Evolutionary conservation across 768 basidiomycete species (phyloP).

Genomic region (Trametes cubensis): DNA sequence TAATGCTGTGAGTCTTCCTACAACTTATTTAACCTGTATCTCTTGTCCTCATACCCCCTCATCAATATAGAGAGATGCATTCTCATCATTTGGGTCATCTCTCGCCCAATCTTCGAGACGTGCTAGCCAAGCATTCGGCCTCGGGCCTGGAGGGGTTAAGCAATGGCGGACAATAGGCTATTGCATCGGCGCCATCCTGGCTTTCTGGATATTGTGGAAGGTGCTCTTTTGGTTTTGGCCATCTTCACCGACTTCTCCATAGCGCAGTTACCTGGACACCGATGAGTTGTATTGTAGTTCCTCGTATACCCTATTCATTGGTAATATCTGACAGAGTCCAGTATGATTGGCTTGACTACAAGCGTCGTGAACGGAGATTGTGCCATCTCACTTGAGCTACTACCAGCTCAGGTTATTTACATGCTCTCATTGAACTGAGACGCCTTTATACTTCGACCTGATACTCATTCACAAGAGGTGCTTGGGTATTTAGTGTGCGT

Average conservation of each 20-base stretch:
- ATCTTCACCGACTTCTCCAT: constrained; percentile 8
- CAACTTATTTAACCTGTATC: background rate
- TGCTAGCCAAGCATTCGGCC: constrained; percentile 74
- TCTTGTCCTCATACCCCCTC: background rate
- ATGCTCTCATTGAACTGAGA: too few species aligned
- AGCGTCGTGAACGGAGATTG: too few species aligned
- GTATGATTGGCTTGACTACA: too few species aligned
- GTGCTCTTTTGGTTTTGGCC: constrained; percentile 32
- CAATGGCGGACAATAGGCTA: constrained; percentile 69
- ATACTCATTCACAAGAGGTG: too few species aligned
- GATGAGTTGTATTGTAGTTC: background rate
- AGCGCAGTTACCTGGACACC: background rate
- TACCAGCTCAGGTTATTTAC: too few species aligned
- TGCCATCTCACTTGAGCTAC: too few species aligned
- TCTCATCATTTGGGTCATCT: constrained; percentile 63
- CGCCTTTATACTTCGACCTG: too few species aligned
- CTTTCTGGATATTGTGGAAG: constrained; percentile 33
- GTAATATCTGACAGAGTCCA: background rate
- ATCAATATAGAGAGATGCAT: constrained; percentile 57
- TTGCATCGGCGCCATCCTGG: constrained; percentile 56
- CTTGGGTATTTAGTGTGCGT: too few species aligned
- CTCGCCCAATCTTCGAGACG: constrained; percentile 69
- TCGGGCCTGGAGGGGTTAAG: constrained; percentile 65
- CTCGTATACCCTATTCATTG: background rate
- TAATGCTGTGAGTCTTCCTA: constrained; percentile 57